Evolutionary conservation across 441 rosid genomes (phyloP), one percentile per base, ranked within the genome.

Genomic region (Populus trichocarpa): DNA sequence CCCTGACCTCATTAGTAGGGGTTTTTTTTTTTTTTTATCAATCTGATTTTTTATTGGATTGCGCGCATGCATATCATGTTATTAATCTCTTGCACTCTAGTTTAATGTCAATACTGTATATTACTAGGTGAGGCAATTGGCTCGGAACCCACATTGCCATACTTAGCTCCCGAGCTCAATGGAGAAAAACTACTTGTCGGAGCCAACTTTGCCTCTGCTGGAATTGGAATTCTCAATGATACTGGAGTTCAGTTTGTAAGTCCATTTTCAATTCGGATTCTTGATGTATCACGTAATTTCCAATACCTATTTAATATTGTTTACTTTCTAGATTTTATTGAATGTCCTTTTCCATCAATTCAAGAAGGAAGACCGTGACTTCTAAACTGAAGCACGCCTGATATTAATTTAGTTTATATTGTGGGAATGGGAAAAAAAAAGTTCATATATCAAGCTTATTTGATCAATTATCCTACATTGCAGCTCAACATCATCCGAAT

Each of bases 201-300:
- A 63, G 99, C 99, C 74, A 96, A 96, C 72, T 96, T 96, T 30
- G 98, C 99, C 79, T 96, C 98, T 2, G 98, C 99, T 14, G 99
- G 99, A 53, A 92, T 94, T 64, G 99, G 99, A 67, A 89, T 96
- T 76, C 97, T 96, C 71, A 92, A 96, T 30, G 99, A 96, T 81
- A 96, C 99, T 50, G 98, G 99, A 80, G 14, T 90, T 72, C 99
- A 96, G 80, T 94, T 96, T 76, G 99, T 94, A 88, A 84, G 91
- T 77, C 22, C 66, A n/a, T 61, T 18, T 36, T 69, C 8, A n/a
- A 16, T 70, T 22, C 26, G 2, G 11, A 22, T 35, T 9, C 57
- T 32, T 72, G 12, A 6, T 3, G 10, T 23, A 40, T 8, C 16
- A 6, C 12, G 20, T 2, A 6, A 67, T 16, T 42, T 23, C 20